Evolutionary conservation across 2,329 filamentous ascomycete species (phyloP).

Genomic region (Coleophoma crateriformis): DNA sequence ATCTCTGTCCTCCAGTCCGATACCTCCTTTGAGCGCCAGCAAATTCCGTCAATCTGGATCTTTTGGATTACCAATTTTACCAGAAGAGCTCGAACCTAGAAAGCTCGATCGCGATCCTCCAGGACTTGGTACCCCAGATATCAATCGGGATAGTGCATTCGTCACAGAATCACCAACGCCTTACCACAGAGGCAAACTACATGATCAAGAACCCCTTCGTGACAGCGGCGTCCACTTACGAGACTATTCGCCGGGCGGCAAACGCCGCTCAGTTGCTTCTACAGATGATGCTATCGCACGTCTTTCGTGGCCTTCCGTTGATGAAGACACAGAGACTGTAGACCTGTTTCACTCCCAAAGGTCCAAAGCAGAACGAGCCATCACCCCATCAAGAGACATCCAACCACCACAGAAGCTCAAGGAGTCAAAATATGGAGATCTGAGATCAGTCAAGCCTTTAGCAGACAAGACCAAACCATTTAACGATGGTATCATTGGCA

Average conservation of each 20-base stretch:
- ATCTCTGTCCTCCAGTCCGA: too few species aligned
- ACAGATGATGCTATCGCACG: slow-evolving; percentile 28
- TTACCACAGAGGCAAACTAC: slow-evolving; percentile 22
- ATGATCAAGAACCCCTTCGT: slow-evolving; percentile 20
- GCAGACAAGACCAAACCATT: slow-evolving; percentile 17
- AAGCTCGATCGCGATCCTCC: not conserved
- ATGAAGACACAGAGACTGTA: slow-evolving; percentile 39
- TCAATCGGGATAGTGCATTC: slow-evolving; percentile 45
- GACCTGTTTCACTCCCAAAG: slow-evolving; percentile 30
- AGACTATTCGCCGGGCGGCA: slow-evolving; percentile 31
- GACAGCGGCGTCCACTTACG: slow-evolving; percentile 54
- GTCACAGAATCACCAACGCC: slow-evolving; percentile 38
- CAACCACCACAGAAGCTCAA: slow-evolving; percentile 8
- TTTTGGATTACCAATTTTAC: slow-evolving; percentile 19
- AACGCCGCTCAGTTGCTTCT: slow-evolving; percentile 20
- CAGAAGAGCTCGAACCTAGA: slow-evolving; percentile 13
- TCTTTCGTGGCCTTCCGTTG: slow-evolving; percentile 32
- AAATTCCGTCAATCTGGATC: slow-evolving; percentile 14
- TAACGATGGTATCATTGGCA: slow-evolving; percentile 14
- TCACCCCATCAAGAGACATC: not conserved
- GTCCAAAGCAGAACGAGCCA: slow-evolving; percentile 6
- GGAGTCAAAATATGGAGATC: slow-evolving; percentile 20
- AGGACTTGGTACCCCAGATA: slow-evolving; percentile 5
- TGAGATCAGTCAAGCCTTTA: slow-evolving; percentile 15
- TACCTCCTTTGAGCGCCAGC: slow-evolving; percentile 8